These are phyloP conservation scores for Tremellales sp. DNA, from an alignment of 1,284 basidiomycete species.

Conservation along the genomic window DNA sequence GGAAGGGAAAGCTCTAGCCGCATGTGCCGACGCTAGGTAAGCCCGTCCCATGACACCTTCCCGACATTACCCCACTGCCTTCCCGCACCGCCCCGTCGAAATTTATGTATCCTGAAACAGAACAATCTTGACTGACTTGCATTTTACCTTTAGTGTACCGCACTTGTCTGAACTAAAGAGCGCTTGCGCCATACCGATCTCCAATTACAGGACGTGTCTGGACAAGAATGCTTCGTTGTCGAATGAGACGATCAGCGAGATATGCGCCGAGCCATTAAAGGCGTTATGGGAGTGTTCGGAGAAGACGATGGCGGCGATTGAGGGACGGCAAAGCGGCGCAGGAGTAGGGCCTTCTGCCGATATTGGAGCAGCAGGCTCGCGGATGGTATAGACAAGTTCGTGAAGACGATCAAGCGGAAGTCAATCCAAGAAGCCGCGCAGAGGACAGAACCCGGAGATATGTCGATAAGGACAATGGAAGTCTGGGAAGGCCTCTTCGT, in stretches of 20 bases:
- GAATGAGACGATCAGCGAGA: conserved; percentile 30
- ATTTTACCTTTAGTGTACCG: conserved; percentile 28
- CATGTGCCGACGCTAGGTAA: conserved; percentile 42
- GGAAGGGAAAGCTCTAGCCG: conserved; percentile 34
- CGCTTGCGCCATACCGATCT: conserved; percentile 34
- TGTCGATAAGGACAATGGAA: too few relatives aligned
- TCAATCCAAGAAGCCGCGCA: too few relatives aligned
- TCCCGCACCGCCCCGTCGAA: not conserved
- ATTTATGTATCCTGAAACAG: not conserved
- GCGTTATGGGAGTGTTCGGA: conserved; percentile 45
- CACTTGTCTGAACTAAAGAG: conserved; percentile 40
- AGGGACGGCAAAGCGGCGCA: conserved; percentile 14
- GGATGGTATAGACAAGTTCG: too few relatives aligned
- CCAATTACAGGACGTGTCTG: conserved; percentile 37
- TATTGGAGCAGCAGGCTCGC: too few relatives aligned
- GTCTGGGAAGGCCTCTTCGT: too few relatives aligned
- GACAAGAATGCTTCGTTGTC: conserved; percentile 25
- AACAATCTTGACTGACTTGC: not conserved
- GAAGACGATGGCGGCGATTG: conserved; percentile 23
- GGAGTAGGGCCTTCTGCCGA: too few relatives aligned
- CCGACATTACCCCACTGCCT: not conserved
- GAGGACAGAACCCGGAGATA: too few relatives aligned
- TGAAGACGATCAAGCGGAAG: too few relatives aligned
- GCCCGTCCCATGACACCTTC: too few relatives aligned
- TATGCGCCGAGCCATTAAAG: conserved; percentile 33